phyloP scores from a whole-genome alignment of 768 basidiomycete genomes.

The Phanerochaete sordida region DNA sequence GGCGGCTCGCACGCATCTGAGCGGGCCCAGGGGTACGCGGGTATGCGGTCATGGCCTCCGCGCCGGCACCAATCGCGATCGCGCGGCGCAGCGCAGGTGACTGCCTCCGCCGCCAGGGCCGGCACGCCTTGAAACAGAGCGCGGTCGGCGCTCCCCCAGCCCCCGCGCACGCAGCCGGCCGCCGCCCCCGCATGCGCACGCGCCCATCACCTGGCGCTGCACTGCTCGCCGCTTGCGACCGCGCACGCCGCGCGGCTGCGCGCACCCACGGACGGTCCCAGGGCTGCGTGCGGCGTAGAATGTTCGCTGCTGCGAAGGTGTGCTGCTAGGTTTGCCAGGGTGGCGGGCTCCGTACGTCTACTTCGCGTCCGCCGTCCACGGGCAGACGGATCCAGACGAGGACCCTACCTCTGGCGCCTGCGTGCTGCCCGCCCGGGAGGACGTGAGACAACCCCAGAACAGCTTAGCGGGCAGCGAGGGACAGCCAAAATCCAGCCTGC shows the following conservation, averaged over 20 bases:
- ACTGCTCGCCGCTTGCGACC: background rate
- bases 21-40: background rate
- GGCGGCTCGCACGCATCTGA: background rate
- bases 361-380: background rate
- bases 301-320: background rate
- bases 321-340: background rate
- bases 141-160: no score
- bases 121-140: conserved; percentile 1
- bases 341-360: background rate
- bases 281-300: background rate
- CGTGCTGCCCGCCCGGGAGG: background rate
- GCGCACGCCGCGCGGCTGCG: background rate
- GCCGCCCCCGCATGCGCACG: background rate
- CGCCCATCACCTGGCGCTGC: conserved; percentile 1
- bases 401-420: no score
- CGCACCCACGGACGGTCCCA: background rate
- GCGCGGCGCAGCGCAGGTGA: background rate
- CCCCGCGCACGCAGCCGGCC: no score
- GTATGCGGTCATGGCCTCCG: background rate
- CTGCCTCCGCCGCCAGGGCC: background rate
- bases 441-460: background rate
- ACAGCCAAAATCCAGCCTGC: background rate
- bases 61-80: conserved; percentile 2
- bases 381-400: no score
- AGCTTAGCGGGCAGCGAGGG: background rate